Percentiles rank a stretch among this genome's conserved stretches.
phyloP scores from a whole-genome alignment of 768 basidiomycete species.

The Kwoniella dejecticola region DNA sequence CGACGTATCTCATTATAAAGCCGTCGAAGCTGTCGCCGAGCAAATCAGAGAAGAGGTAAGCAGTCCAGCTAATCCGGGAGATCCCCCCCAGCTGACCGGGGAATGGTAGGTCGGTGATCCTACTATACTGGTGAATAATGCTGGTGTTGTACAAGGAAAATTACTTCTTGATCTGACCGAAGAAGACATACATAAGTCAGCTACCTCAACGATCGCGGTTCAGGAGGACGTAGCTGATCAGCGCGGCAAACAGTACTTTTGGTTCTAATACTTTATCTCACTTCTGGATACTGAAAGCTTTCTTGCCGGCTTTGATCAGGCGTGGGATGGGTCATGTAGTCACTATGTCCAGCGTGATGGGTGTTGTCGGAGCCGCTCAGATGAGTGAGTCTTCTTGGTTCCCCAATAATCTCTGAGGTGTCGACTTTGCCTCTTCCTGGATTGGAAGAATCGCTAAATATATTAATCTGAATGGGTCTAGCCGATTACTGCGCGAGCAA shows the following conservation, averaged over 20 bases:
- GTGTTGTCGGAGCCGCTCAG: conserved; percentile 70
- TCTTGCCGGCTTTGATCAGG: conserved; percentile 83
- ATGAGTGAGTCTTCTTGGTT: conserved; percentile 64
- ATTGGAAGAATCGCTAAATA: too few species aligned
- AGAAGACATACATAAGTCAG: conserved; percentile 78
- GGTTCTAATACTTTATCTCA: conserved; percentile 83
- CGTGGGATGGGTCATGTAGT: conserved; percentile 83
- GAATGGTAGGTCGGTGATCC: conserved; percentile 73
- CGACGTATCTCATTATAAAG: conserved; percentile 85
- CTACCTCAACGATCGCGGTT: conserved; percentile 12
- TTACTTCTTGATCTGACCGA: conserved; percentile 74
- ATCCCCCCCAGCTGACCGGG: not conserved
- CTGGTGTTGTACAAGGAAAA: conserved; percentile 90
- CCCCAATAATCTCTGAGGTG: too few species aligned
- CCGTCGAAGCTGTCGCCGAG: conserved; percentile 74
- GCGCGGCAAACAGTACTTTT: conserved; percentile 71
- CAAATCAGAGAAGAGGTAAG: conserved; percentile 75
- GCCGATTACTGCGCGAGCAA: conserved; percentile 93
- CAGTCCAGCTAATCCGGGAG: not conserved
- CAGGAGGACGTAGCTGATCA: not conserved
- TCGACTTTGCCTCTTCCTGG: too few species aligned
- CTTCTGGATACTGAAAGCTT: conserved; percentile 90
- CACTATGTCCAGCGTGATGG: conserved; percentile 74
- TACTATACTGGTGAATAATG: conserved; percentile 91
- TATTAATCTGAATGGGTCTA: too few species aligned